A percentile compares a stretch with the other conserved stretches of the same genome.
Evolutionary conservation across 2,329 filamentous ascomycete species (phyloP).

Genomic region (Neopestalotiopsis clavispora): DNA sequence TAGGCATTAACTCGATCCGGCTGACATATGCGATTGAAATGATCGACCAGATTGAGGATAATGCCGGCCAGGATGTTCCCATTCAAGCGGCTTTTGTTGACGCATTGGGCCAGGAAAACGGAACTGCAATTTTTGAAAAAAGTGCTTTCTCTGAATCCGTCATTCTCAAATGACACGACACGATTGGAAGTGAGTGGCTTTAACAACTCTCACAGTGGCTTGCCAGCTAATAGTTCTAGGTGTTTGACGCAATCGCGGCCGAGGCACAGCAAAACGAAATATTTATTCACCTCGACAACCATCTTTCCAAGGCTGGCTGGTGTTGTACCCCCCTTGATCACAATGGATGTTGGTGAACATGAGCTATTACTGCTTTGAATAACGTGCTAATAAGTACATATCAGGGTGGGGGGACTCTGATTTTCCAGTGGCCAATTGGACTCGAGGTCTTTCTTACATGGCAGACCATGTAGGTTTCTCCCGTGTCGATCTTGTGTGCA

Average conservation of each 20-base stretch:
- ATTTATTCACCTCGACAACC: constrained; percentile 65
- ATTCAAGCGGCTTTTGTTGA: constrained; percentile 49
- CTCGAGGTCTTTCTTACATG: constrained; percentile 64
- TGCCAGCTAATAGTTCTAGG: constrained; percentile 27
- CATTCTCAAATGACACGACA: constrained; percentile 58
- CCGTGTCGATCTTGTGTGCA: not conserved
- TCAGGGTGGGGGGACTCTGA: constrained; percentile 63
- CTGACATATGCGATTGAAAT: constrained; percentile 69
- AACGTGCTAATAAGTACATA: not conserved
- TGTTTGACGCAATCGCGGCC: constrained; percentile 66
- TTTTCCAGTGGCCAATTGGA: constrained; percentile 65
- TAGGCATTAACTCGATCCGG: constrained; percentile 68
- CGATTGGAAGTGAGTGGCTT: constrained; percentile 44
- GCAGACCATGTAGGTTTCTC: constrained; percentile 47
- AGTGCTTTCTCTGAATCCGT: constrained; percentile 61
- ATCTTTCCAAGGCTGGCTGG: constrained; percentile 63
- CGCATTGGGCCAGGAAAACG: constrained; percentile 57
- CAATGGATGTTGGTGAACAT: constrained; percentile 46
- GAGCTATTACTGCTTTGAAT: not conserved
- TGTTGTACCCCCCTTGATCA: constrained; percentile 60
- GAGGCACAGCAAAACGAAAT: constrained; percentile 61
- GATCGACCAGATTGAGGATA: constrained; percentile 62
- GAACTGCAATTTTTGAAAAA: constrained; percentile 52
- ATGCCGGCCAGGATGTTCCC: constrained; percentile 51
- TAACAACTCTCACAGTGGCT: not conserved